Evolutionary conservation across 495 filamentous ascomycete genomes (phyloP).

Genomic region (Aspergillus coremiiformis): DNA sequence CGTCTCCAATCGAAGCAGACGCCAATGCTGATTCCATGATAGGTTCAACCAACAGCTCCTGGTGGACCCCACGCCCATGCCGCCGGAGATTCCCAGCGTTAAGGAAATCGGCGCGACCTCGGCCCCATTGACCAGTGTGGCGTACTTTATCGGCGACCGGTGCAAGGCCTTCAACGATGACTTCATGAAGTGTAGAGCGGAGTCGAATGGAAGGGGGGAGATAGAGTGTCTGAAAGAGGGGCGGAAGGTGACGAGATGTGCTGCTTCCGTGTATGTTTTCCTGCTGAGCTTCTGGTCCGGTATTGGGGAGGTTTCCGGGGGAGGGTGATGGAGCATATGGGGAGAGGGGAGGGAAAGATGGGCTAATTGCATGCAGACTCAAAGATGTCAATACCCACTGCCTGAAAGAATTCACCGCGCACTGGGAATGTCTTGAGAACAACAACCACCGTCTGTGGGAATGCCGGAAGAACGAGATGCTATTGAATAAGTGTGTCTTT

Average conservation of each 20-base stretch:
- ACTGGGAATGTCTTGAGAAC: constrained; percentile 94
- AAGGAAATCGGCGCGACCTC: constrained; percentile 86
- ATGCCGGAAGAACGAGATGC: constrained; percentile 71
- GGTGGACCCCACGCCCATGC: constrained; percentile 93
- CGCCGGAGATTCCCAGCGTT: constrained; percentile 81
- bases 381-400: constrained; percentile 95
- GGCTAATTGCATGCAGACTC: constrained; percentile 47
- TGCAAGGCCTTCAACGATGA: constrained; percentile 97
- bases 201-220: constrained; percentile 80
- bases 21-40: not conserved
- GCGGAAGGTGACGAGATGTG: constrained; percentile 91
- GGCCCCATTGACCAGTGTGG: constrained; percentile 80
- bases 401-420: constrained; percentile 77
- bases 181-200: constrained; percentile 97
- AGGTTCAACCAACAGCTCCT: constrained; percentile 92
- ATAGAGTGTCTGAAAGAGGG: constrained; percentile 94
- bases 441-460: constrained; percentile 96
- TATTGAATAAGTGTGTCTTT: constrained; percentile 86
- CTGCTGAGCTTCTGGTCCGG: not conserved
- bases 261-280: constrained; percentile 80
- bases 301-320: not conserved
- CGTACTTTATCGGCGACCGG: constrained; percentile 95
- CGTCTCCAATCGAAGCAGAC: not conserved
- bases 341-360: not conserved
- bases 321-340: not conserved